Evolutionary conservation across 805 yeast genomes (phyloP), one percentile per base, ranked within the genome.

Genomic region (Yamadazyma paraphyllophila): DNA sequence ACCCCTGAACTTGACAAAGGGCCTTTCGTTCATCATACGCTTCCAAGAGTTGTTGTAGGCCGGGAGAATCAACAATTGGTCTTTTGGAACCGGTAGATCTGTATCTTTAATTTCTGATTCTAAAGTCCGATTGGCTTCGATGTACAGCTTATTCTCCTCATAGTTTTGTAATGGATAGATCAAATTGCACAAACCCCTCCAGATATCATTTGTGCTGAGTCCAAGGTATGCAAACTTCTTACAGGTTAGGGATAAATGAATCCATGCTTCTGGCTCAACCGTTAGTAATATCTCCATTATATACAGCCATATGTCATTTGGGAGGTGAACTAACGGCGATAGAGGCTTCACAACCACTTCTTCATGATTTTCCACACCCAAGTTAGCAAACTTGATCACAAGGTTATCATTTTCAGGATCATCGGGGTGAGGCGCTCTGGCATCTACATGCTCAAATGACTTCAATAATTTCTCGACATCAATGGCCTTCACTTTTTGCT

Each of bases 1-100:
- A 1, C 99, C 99, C 44, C 81, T 73, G 61, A 80, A 88, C 57
- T 92, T 85, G 29, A 91, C 56, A 55, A 83, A 85, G 0, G 97
- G 97, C 33, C 96, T 68, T 31, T 77, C 75, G 36, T 63, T 56
- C 35, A 80, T 68, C 88, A 85, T 80, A 15, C 56, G 51, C 50
- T 75, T 67, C 76, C 76, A 71, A 5, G 71, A 62, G 38, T 60
- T 48, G 16, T 53, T 51, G 46, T 65, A 69, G 36, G 63, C 66
- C 1, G 65, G 62, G 11, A 70, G 32, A 15, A 67, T 50, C 31
- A 48, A 36, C 25, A 61, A 43, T 39, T 62, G 73, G 49, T 69
- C 62, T 17, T 36, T 12, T 2, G 75, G 74, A 8, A 70, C 55
- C 1, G 74, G 74, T 7, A 62, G 47, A 4, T 40, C 44, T 17